These are phyloP conservation scores for Pythium periplocum DNA, from an alignment of 352 stramenopile genomes.

Conservation along the genomic window DNA sequence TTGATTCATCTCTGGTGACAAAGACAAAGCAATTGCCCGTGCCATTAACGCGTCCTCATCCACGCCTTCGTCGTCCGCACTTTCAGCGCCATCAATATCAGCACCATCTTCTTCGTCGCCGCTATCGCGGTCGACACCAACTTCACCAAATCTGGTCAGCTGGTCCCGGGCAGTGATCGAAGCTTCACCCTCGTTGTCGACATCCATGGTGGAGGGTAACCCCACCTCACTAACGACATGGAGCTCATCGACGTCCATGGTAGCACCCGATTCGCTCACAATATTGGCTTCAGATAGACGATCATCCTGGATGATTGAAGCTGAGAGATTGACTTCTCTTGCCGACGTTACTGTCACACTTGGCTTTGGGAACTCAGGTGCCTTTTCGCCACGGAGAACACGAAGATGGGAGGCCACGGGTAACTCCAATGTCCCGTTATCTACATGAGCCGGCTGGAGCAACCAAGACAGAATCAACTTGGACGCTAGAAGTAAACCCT, in stretches of 20 bases:
- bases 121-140: conserved; percentile 14
- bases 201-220: conserved; percentile 44
- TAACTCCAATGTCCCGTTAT: conserved; percentile 25
- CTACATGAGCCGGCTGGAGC: conserved; percentile 19
- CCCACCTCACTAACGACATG: no score
- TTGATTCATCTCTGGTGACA: conserved; percentile 76
- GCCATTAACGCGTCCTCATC: conserved; percentile 89
- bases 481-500: conserved; percentile 63
- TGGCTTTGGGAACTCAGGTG: conserved; percentile 36
- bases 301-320: neutral
- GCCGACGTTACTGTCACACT: no score
- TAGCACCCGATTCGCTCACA: neutral
- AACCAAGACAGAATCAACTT: conserved; percentile 64
- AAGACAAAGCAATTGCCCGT: conserved; percentile 79
- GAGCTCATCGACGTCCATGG: no score
- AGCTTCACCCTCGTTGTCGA: conserved; percentile 50
- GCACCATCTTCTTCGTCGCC: conserved; percentile 24
- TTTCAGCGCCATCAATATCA: conserved; percentile 45
- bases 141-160: conserved; percentile 61
- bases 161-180: conserved; percentile 23
- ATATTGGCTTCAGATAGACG: neutral
- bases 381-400: conserved; percentile 64
- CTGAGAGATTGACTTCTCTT: no score
- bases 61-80: conserved; percentile 56
- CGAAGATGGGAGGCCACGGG: conserved; percentile 64